phyloP scores from a whole-genome alignment of 2,329 filamentous ascomycete species.

The Ascochyta lentis region DNA sequence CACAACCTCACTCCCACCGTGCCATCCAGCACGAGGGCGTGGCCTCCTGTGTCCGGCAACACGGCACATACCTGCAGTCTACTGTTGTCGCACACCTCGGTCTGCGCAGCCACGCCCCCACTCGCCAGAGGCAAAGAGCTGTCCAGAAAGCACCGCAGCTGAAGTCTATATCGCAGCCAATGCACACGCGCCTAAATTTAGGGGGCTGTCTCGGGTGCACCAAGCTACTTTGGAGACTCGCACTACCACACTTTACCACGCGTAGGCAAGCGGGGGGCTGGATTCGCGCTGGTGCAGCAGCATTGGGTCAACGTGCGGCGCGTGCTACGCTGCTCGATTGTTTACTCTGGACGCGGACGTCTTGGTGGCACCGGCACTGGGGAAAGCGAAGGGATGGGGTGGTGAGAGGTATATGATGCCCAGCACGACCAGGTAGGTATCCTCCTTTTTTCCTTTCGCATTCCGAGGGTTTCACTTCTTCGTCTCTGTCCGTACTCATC shows the following conservation, averaged over 20 bases:
- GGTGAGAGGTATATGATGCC: neutral
- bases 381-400: neutral
- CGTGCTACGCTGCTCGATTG: constrained; percentile 6
- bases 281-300: neutral
- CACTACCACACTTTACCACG: neutral
- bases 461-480: neutral
- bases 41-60: too few species aligned
- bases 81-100: too few species aligned
- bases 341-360: constrained; percentile 2
- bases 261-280: neutral
- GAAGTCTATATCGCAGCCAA: neutral
- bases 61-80: too few species aligned
- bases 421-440: neutral
- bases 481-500: too few species aligned
- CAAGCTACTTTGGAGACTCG: neutral
- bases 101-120: too few species aligned
- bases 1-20: neutral
- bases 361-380: neutral
- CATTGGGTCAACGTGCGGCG: constrained; percentile 2
- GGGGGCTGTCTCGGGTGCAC: constrained; percentile 11
- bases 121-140: neutral
- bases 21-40: too few species aligned
- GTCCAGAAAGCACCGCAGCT: neutral
- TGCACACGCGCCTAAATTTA: constrained; percentile 13
- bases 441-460: neutral